Percentiles rank a stretch among this genome's conserved stretches.
These are phyloP conservation scores for Helichrysum umbraculigerum DNA, from an alignment of 129 eudicot species.

Conservation along the genomic window DNA sequence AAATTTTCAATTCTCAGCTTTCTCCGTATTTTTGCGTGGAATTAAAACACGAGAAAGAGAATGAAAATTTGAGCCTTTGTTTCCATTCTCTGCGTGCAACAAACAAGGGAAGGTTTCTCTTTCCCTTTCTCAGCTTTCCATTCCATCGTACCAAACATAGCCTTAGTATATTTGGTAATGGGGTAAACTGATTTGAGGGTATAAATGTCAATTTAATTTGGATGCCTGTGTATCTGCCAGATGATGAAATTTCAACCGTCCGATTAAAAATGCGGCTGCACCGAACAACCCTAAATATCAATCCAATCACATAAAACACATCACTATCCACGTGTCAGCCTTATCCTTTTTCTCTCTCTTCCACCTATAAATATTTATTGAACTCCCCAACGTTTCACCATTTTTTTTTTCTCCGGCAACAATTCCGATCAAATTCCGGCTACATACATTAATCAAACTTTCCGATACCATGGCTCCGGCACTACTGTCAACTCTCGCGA, in stretches of 20 bases:
- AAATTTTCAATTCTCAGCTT: too few relatives aligned
- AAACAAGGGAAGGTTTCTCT: too few relatives aligned
- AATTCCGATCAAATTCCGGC: constrained; percentile 7
- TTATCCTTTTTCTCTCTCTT: constrained; percentile 33
- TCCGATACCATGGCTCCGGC: constrained; percentile 50
- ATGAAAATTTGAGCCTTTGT: too few relatives aligned
- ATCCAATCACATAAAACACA: constrained; percentile 16
- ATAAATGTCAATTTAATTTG: too few relatives aligned
- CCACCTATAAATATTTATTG: constrained; percentile 15
- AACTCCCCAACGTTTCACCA: not conserved
- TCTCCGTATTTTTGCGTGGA: too few relatives aligned
- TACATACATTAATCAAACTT: not conserved
- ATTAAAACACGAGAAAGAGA: too few relatives aligned
- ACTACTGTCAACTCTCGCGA: constrained; percentile 60
- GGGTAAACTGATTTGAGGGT: too few relatives aligned
- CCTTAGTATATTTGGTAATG: too few relatives aligned
- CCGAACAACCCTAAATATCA: constrained; percentile 20
- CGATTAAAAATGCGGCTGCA: constrained; percentile 31
- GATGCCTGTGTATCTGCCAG: too few relatives aligned
- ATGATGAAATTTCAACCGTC: constrained; percentile 4
- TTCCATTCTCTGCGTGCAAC: too few relatives aligned
- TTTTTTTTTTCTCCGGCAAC: not conserved
- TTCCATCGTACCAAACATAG: too few relatives aligned
- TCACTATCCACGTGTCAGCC: constrained; percentile 18
- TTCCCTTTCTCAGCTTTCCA: too few relatives aligned